phyloP scores from a whole-genome alignment of 2,329 filamentous ascomycete genomes.

The Trichoderma harzianum region DNA sequence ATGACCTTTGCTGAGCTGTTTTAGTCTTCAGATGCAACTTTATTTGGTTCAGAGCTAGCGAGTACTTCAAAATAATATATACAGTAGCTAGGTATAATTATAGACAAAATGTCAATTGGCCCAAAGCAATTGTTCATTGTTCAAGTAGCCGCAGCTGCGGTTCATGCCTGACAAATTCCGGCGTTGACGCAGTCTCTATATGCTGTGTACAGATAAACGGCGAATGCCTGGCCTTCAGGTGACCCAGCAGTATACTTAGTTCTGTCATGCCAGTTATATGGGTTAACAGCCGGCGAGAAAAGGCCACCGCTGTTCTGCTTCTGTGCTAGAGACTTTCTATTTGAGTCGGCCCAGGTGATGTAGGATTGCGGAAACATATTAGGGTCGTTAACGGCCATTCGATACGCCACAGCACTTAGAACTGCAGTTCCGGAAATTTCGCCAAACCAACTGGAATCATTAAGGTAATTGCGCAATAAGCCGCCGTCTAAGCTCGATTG shows the following conservation, averaged over 20 bases:
- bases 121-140: background rate
- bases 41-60: background rate
- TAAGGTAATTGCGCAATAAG: constrained; percentile 19
- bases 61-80: background rate
- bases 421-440: constrained; percentile 20
- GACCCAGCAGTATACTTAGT: constrained; percentile 16
- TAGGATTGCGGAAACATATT: constrained; percentile 18
- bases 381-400: constrained; percentile 20
- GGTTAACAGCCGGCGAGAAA: constrained; percentile 17
- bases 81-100: background rate
- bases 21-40: background rate
- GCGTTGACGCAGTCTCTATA: constrained; percentile 19
- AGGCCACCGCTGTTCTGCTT: constrained; percentile 12
- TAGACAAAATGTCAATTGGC: background rate
- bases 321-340: background rate
- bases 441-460: constrained; percentile 19
- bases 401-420: constrained; percentile 17
- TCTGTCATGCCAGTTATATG: constrained; percentile 17
- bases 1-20: background rate
- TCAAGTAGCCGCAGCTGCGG: background rate
- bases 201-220: constrained; percentile 19
- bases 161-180: background rate
- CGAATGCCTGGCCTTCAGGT: constrained; percentile 20
- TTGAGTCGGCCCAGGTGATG: constrained; percentile 18
- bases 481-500: constrained; percentile 7